Conservation (phyloP, 2,329 filamentous ascomycete species). For the Emergomyces africanus region DNA sequence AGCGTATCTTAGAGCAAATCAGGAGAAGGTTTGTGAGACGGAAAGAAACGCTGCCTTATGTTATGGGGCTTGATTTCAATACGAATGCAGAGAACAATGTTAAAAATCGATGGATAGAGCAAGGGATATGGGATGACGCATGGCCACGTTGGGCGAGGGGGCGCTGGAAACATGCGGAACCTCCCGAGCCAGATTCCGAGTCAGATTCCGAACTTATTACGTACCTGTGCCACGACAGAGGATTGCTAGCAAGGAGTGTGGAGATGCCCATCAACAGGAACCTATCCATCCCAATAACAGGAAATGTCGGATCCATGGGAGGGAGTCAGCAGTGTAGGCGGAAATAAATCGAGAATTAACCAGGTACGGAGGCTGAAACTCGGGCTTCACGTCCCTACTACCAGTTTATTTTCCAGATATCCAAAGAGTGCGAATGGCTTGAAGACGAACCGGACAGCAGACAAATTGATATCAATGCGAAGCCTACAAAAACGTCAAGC, state of each 20-base stretch:
- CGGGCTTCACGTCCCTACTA: conserved; percentile 16
- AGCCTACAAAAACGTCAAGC: conserved; percentile 20
- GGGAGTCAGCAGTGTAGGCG: no score
- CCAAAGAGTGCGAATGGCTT: conserved; percentile 16
- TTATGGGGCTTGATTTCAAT: neutral
- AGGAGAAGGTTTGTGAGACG: neutral
- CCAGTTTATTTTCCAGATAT: conserved; percentile 18
- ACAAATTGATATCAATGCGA: conserved; percentile 16
- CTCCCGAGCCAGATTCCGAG: conserved; percentile 3
- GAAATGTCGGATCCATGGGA: no score
- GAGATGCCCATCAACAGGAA: neutral
- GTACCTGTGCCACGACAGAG: neutral
- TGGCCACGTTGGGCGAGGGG: conserved; percentile 2
- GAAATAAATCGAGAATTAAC: no score
- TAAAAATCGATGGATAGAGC: conserved; percentile 17
- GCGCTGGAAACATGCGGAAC: conserved; percentile 2
- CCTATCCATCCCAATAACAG: no score
- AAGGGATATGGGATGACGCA: conserved; percentile 14
- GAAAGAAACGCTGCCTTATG: neutral
- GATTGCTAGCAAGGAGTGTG: conserved; percentile 9
- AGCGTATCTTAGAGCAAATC: neutral
- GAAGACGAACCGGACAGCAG: neutral
- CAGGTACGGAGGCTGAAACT: no score
- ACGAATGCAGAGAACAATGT: conserved; percentile 9
- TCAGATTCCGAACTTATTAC: conserved; percentile 3